These are phyloP conservation scores for Sophora flavescens DNA, from an alignment of 306 rosid genomes.

Conservation along the genomic window DNA sequence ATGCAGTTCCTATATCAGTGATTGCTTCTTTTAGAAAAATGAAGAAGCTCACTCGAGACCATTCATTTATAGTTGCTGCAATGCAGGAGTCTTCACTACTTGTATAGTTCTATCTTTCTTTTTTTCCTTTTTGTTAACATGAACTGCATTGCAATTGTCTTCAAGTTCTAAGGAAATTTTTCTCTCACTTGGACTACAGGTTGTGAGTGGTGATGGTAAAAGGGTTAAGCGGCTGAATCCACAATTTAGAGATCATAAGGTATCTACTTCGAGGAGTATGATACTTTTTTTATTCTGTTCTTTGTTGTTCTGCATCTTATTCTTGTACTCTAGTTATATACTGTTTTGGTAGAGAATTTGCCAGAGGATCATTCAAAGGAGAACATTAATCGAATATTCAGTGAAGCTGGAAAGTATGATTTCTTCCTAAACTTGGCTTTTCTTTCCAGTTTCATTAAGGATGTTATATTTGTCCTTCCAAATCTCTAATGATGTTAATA, in stretches of 20 bases:
- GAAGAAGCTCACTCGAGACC: constrained; percentile 73
- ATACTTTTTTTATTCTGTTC: not conserved
- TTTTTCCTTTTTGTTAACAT: constrained; percentile 35
- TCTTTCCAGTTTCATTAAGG: constrained; percentile 37
- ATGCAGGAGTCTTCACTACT: constrained; percentile 84
- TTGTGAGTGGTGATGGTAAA: constrained; percentile 83
- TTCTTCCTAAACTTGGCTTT: not conserved
- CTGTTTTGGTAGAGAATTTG: constrained; percentile 94
- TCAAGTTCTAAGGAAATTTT: constrained; percentile 28
- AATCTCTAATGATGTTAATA: constrained; percentile 25
- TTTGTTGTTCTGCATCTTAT: constrained; percentile 51
- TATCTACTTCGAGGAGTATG: constrained; percentile 50
- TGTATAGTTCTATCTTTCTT: constrained; percentile 57
- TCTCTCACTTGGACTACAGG: constrained; percentile 54
- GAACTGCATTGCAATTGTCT: constrained; percentile 40
- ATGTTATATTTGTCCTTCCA: constrained; percentile 30
- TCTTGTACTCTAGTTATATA: constrained; percentile 72
- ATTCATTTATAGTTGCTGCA: constrained; percentile 66
- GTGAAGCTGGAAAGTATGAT: constrained; percentile 87
- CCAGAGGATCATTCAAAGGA: constrained; percentile 88
- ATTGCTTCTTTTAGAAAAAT: constrained; percentile 87
- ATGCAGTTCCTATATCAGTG: constrained; percentile 79
- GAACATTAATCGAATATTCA: constrained; percentile 76
- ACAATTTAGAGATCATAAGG: constrained; percentile 77
- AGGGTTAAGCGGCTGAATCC: constrained; percentile 87